Evolutionary conservation across 805 yeast genomes (phyloP), one percentile per base, ranked within the genome.

Genomic region (Teunomyces stri): DNA sequence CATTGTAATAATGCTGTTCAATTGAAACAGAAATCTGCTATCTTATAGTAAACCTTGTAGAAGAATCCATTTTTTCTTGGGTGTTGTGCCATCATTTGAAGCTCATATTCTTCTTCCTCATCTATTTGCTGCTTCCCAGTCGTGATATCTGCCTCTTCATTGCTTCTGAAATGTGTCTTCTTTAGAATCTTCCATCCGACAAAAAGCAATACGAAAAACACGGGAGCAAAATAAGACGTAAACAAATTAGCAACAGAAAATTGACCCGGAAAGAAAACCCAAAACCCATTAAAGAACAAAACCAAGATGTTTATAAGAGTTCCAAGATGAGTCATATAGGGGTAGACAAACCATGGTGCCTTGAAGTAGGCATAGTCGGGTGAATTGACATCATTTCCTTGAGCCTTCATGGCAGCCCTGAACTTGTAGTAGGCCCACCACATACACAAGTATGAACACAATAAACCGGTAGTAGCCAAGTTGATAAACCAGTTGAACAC

Each of bases 401-500:
- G 73, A 10, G 62, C 69, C 30, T 35, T 52, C 48, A 61, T 58
- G 5, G 65, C 65, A 40, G 37, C 57, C 52, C 58, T 61, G 54
- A 62, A 66, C 47, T 65, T 64, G 57, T 87, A 20, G 86, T 80
- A 39, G 74, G 62, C 55, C 82, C 70, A 59, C 86, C 80, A 48
- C 75, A 70, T 45, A 75, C 70, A 67, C 80, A 85, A 61, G 81
- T 84, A 57, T 77, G 76, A 60, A 83, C 73, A 60, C 84, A 89
- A 28, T 86, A 84, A 31, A 82, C 69, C 71, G n/a, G 70, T 81
- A 3, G 94, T 85, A 44, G 84, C 84, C 48, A 87, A 66, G 56
- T 85, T 84, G 49, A 85, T 79, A 43, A 87, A 71, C 91, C 92
- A 87, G 57, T 74, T 75, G 51, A 87, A 73, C 3, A 87, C 94